phyloP scores from a whole-genome alignment of 78 protist genomes.

The Cyanophora paradoxa region DNA sequence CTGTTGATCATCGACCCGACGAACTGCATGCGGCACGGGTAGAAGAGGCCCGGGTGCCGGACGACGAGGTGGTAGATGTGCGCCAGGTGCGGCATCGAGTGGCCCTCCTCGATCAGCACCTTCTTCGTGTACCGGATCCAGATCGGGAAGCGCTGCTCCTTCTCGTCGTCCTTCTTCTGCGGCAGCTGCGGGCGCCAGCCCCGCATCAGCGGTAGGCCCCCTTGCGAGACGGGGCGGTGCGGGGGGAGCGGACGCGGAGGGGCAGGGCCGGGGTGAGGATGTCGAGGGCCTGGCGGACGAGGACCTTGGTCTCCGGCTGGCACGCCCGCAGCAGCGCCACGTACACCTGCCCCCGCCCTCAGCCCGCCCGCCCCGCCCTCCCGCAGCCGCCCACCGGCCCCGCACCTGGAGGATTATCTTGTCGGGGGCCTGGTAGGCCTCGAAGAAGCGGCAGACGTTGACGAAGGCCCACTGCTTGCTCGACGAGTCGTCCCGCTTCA shows the following conservation, averaged over 20 bases:
- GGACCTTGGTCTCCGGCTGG: constrained; percentile 72
- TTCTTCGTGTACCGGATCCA: constrained; percentile 85
- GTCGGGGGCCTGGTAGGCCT: constrained; percentile 78
- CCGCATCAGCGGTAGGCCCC: constrained; percentile 24
- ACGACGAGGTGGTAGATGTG: constrained; percentile 80
- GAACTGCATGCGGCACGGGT: constrained; percentile 58
- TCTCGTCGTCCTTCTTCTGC: background rate
- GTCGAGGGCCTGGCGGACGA: constrained; percentile 78
- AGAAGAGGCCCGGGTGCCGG: constrained; percentile 74
- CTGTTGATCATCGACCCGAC: constrained; percentile 71
- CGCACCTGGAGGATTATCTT: constrained; percentile 66
- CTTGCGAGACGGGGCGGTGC: no score
- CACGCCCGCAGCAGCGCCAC: constrained; percentile 66
- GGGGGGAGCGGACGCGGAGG: no score
- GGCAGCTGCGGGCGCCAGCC: background rate
- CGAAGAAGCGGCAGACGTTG: constrained; percentile 78
- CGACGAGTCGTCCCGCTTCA: constrained; percentile 74
- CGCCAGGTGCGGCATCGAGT: constrained; percentile 66
- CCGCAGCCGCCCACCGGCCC: background rate
- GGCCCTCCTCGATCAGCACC: constrained; percentile 86
- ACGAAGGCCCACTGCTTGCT: constrained; percentile 78
- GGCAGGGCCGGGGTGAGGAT: constrained; percentile 70
- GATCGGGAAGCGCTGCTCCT: constrained; percentile 29
- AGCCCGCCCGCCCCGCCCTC: background rate
- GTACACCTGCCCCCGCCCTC: constrained; percentile 44